These are phyloP conservation scores for Cytospora paraplurivora DNA, from an alignment of 2,329 filamentous ascomycete genomes.

Conservation along the genomic window DNA sequence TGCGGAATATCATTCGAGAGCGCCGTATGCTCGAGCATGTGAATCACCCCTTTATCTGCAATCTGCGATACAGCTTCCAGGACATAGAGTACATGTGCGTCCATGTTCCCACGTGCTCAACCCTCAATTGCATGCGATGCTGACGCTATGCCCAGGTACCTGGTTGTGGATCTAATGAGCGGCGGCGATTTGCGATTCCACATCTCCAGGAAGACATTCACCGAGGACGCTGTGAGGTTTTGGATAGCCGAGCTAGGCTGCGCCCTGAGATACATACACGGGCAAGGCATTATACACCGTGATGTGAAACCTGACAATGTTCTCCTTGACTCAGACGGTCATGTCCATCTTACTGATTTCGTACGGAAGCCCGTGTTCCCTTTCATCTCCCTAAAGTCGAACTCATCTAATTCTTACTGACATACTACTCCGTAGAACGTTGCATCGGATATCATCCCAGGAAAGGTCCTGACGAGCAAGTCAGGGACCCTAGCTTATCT, in stretches of 20 bases:
- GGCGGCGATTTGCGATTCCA: conserved; percentile 96
- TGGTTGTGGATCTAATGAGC: conserved; percentile 97
- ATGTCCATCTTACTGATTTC: conserved; percentile 97
- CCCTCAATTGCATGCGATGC: conserved; percentile 2
- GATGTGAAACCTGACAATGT: conserved; percentile 94
- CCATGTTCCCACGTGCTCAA: background rate
- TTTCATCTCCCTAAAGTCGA: background rate
- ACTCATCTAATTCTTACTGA: conserved; percentile 38
- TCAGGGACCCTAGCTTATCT: conserved; percentile 95
- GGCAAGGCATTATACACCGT: conserved; percentile 84
- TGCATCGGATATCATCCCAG: conserved; percentile 85
- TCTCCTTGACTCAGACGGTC: conserved; percentile 81
- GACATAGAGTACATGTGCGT: conserved; percentile 97
- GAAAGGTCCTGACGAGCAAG: conserved; percentile 86
- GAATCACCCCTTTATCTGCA: conserved; percentile 97
- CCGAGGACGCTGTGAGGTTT: conserved; percentile 93
- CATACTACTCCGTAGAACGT: conserved; percentile 70
- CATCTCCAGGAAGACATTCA: conserved; percentile 97
- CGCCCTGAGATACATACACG: conserved; percentile 83
- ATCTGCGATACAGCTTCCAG: conserved; percentile 97
- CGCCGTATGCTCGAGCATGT: conserved; percentile 97
- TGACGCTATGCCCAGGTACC: conserved; percentile 64
- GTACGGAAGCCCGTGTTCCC: conserved; percentile 54
- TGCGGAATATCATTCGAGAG: conserved; percentile 97
- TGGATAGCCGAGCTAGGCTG: conserved; percentile 96